Evolutionary conservation across 1,284 basidiomycete species (phyloP).

Genomic region (Salmacisia buchloeana): DNA sequence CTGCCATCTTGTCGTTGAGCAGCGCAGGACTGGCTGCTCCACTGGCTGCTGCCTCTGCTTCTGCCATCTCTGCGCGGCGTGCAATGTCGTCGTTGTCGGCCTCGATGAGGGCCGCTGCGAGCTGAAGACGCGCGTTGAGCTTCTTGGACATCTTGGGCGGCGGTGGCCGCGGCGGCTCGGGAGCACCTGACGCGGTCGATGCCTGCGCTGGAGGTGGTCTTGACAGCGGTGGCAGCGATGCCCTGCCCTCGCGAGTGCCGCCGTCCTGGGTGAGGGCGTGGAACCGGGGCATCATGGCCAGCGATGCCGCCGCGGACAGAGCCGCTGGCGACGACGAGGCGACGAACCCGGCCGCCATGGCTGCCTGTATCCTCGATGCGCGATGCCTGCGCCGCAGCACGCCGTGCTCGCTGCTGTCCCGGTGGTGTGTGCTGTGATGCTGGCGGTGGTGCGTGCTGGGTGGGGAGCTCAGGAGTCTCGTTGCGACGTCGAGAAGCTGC

Average conservation of each 20-base stretch:
- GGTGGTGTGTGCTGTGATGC: no score
- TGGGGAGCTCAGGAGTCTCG: no score
- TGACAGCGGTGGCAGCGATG: not conserved
- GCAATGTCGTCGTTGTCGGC: conserved; percentile 45
- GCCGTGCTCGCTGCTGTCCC: no score
- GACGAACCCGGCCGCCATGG: not conserved
- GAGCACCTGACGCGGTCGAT: not conserved
- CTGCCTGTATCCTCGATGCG: no score
- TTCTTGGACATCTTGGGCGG: conserved; percentile 31
- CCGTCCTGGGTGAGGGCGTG: not conserved
- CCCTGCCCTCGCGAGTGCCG: not conserved
- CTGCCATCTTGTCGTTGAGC: not conserved
- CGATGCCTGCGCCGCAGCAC: no score
- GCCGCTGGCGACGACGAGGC: no score
- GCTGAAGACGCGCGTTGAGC: conserved; percentile 38
- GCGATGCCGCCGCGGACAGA: no score
- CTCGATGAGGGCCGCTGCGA: conserved; percentile 47
- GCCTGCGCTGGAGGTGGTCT: not conserved
- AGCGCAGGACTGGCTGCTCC: not conserved
- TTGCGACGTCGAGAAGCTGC: no score
- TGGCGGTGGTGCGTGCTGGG: no score
- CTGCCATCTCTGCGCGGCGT: not conserved
- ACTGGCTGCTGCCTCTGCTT: not conserved
- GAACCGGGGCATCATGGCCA: not conserved
- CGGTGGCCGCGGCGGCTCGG: conserved; percentile 10